Conservation (phyloP, 2,329 filamentous ascomycete genomes). For the Apiospora phragmitis region DNA sequence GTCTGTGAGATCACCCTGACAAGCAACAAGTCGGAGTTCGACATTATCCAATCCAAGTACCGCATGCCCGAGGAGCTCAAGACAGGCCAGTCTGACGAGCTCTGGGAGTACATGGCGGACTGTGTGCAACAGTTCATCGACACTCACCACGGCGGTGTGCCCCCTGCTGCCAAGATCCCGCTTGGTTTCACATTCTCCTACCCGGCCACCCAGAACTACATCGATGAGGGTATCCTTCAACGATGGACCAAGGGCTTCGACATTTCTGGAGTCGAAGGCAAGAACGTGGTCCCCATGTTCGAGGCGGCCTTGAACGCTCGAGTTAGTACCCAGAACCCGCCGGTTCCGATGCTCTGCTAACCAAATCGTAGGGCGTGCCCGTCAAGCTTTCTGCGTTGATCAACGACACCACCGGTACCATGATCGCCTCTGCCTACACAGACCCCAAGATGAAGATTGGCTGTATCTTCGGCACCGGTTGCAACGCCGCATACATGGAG, state of each 20-base stretch:
- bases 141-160: conserved; percentile 68
- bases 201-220: conserved; percentile 88
- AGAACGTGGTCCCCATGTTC: conserved; percentile 88
- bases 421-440: conserved; percentile 97
- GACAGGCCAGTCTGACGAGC: conserved; percentile 77
- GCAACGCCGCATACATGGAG: conserved; percentile 99
- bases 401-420: conserved; percentile 95
- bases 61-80: conserved; percentile 92
- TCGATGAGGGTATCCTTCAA: conserved; percentile 89
- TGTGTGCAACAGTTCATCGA: conserved; percentile 89
- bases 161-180: conserved; percentile 65
- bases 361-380: conserved; percentile 67
- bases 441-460: conserved; percentile 90
- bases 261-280: conserved; percentile 85
- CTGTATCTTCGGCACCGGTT: conserved; percentile 97
- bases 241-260: conserved; percentile 98
- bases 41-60: conserved; percentile 96
- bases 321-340: conserved; percentile 41
- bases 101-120: conserved; percentile 95
- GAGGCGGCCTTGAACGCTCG: conserved; percentile 73
- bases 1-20: conserved; percentile 92
- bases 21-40: conserved; percentile 84
- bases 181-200: conserved; percentile 97
- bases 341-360: conserved; percentile 17
- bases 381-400: conserved; percentile 93